phyloP scores from a whole-genome alignment of 2,329 filamentous ascomycete species.

The Xylaria hypoxylon region DNA sequence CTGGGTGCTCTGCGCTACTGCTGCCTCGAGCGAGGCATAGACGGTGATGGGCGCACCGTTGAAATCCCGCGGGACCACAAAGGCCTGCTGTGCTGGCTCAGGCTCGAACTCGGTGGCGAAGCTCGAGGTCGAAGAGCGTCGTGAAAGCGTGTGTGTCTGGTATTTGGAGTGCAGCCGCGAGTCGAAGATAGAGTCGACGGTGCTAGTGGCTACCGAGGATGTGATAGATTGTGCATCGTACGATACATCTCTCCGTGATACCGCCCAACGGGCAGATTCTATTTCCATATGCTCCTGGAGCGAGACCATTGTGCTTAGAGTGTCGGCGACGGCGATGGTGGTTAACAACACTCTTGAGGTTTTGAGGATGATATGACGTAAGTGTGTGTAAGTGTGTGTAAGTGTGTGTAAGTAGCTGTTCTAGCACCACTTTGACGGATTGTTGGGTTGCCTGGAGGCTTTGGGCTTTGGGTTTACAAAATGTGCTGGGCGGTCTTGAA shows the following conservation, averaged over 20 bases:
- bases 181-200: constrained; percentile 39
- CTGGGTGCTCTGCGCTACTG: constrained; percentile 46
- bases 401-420: constrained; percentile 5
- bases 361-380: constrained; percentile 30
- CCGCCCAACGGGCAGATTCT: constrained; percentile 45
- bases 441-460: not conserved
- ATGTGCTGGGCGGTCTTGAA: not conserved
- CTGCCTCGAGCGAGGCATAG: constrained; percentile 51
- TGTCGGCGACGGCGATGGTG: constrained; percentile 22
- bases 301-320: constrained; percentile 43
- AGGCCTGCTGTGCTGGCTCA: constrained; percentile 33
- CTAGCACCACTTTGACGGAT: constrained; percentile 1
- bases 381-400: constrained; percentile 25
- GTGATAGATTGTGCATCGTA: constrained; percentile 36
- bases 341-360: constrained; percentile 9
- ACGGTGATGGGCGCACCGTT: constrained; percentile 47
- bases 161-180: constrained; percentile 40
- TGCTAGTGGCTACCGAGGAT: constrained; percentile 32
- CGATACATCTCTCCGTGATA: constrained; percentile 25
- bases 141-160: constrained; percentile 39
- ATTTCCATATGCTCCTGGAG: constrained; percentile 44
- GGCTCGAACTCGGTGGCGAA: constrained; percentile 43
- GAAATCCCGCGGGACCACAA: constrained; percentile 42
- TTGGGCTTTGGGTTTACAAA: not conserved
- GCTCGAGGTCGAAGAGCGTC: constrained; percentile 47